Percentiles rank a stretch among this genome's conserved stretches.
phyloP scores from a whole-genome alignment of 345 rosid species.

The Gossypium arboreum region DNA sequence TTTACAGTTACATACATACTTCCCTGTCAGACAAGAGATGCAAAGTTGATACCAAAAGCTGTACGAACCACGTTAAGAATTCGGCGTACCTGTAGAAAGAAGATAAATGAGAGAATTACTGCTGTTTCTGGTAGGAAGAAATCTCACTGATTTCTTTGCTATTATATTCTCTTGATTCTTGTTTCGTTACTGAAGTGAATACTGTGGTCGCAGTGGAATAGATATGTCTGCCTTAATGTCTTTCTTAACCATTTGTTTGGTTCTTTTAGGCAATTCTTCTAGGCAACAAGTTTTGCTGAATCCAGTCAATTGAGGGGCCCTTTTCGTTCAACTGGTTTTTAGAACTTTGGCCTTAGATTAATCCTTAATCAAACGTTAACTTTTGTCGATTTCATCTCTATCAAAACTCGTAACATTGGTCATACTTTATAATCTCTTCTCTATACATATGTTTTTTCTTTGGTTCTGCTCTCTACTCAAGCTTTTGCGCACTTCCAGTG shows the following conservation, averaged over 20 bases:
- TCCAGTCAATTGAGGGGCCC: neutral
- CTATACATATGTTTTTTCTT: neutral
- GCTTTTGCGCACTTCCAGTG: neutral
- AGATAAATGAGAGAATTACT: slow-evolving; percentile 75
- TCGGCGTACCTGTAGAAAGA: slow-evolving; percentile 67
- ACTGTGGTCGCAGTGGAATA: no score
- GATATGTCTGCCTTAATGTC: no score
- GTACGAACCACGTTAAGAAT: slow-evolving; percentile 53
- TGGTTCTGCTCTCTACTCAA: no score
- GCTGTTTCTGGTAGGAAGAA: slow-evolving; percentile 59
- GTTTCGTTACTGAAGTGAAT: no score
- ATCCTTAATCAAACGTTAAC: neutral
- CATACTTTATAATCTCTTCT: neutral
- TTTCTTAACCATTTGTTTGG: no score
- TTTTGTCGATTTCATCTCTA: neutral
- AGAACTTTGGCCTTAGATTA: neutral
- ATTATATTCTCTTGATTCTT: neutral
- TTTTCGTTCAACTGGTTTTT: neutral
- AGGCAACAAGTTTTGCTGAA: neutral
- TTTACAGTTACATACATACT: neutral
- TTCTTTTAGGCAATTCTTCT: no score
- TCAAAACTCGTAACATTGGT: neutral
- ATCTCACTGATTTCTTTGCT: neutral
- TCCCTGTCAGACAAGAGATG: slow-evolving; percentile 60
- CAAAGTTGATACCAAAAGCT: slow-evolving; percentile 59